Evolutionary conservation across 2,329 filamentous ascomycete genomes (phyloP).

Genomic region (Arthrobotrys iridis): DNA sequence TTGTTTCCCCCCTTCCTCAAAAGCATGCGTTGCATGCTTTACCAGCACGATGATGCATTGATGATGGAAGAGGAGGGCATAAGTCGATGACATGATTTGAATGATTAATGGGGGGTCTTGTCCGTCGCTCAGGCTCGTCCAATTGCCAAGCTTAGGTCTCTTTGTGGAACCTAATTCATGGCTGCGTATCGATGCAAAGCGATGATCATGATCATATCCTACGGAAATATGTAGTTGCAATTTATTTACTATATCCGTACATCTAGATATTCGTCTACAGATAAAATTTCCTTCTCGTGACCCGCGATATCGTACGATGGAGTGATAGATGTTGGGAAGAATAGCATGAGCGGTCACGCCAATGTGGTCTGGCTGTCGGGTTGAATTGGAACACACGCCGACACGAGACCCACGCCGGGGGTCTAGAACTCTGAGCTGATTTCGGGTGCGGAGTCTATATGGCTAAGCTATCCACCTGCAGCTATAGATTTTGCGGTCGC

Average conservation of each 20-base stretch:
- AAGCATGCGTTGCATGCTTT: conserved; percentile 11
- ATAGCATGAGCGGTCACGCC: conserved; percentile 31
- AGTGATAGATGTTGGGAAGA: conserved; percentile 16
- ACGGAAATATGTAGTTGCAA: neutral
- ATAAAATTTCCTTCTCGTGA: neutral
- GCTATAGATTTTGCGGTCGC: neutral
- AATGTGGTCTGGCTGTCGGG: conserved; percentile 34
- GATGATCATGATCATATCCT: conserved; percentile 3
- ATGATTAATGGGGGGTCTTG: too few relatives aligned
- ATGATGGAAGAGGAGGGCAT: neutral
- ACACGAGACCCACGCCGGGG: conserved; percentile 3
- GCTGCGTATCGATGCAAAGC: too few relatives aligned
- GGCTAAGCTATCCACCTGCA: conserved; percentile 12
- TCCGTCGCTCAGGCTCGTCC: too few relatives aligned
- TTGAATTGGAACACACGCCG: conserved; percentile 12
- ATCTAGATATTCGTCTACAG: neutral
- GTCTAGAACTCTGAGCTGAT: conserved; percentile 13
- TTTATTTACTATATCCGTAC: conserved; percentile 14
- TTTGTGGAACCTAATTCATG: too few relatives aligned
- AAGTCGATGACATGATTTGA: conserved; percentile 10
- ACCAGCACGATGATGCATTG: conserved; percentile 15
- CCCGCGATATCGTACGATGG: conserved; percentile 15
- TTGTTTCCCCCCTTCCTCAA: neutral
- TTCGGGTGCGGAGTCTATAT: neutral
- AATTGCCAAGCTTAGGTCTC: too few relatives aligned